A percentile compares a stretch with the other conserved stretches of the same genome.
phyloP scores from a whole-genome alignment of 1,139 yeast species.

The Pneumocystis murina region DNA sequence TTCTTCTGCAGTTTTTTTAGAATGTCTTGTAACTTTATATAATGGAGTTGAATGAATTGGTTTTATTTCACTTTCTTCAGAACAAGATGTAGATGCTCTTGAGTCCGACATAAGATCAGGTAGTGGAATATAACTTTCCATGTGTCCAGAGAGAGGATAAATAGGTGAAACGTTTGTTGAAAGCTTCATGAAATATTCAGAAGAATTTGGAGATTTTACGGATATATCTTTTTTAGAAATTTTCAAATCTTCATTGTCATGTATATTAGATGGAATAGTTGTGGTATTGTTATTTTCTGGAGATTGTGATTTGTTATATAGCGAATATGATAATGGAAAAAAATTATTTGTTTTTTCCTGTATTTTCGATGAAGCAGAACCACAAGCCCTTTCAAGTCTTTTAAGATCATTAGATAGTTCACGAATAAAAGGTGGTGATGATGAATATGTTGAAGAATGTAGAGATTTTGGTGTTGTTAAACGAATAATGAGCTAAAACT shows the following conservation, averaged over 20 bases:
- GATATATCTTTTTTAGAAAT: neutral
- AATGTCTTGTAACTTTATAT: neutral
- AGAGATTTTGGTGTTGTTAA: neutral
- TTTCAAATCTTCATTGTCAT: neutral
- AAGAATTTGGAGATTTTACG: neutral
- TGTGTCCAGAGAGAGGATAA: neutral
- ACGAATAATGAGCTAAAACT: neutral
- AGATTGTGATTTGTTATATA: neutral
- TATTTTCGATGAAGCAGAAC: neutral
- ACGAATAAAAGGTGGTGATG: neutral
- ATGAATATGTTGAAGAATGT: neutral
- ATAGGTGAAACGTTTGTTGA: neutral
- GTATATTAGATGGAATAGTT: neutral
- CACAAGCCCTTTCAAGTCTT: neutral
- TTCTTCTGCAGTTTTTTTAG: neutral
- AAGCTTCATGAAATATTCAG: neutral
- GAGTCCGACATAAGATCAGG: neutral
- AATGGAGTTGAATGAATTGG: neutral
- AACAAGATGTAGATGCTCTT: neutral
- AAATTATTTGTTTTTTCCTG: neutral
- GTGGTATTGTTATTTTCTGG: neutral
- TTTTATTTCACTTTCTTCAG: neutral
- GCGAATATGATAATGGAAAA: neutral
- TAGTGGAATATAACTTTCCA: neutral
- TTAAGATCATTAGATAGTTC: neutral